Conservation (phyloP, 2,329 filamentous ascomycete genomes). For the Penicillium sp. region DNA sequence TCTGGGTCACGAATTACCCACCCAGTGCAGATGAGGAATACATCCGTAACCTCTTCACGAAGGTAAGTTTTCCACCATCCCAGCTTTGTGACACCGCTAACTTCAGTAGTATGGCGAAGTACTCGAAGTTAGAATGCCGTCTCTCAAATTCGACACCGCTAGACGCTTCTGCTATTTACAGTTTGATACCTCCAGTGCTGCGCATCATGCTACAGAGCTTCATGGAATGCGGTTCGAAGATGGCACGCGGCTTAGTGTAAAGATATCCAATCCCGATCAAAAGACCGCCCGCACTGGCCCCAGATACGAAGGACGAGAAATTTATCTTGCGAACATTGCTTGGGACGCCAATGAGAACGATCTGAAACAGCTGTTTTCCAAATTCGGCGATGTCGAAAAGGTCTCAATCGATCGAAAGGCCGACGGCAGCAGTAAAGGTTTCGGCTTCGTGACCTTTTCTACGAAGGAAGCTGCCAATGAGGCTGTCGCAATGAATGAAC, state of each 20-base stretch:
- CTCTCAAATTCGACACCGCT: slow-evolving; percentile 81
- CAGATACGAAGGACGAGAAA: slow-evolving; percentile 80
- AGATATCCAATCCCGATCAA: slow-evolving; percentile 77
- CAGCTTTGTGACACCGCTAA: slow-evolving; percentile 13
- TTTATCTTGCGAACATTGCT: slow-evolving; percentile 73
- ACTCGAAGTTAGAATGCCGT: slow-evolving; percentile 83
- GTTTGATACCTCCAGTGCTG: slow-evolving; percentile 69
- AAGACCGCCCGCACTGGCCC: slow-evolving; percentile 79
- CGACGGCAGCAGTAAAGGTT: slow-evolving; percentile 70
- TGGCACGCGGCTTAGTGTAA: slow-evolving; percentile 67
- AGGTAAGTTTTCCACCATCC: slow-evolving; percentile 37
- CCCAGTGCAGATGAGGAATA: slow-evolving; percentile 50
- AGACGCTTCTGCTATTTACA: slow-evolving; percentile 95
- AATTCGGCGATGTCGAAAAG: slow-evolving; percentile 72
- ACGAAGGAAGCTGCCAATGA: slow-evolving; percentile 66
- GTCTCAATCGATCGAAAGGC: slow-evolving; percentile 69
- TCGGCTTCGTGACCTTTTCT: slow-evolving; percentile 75
- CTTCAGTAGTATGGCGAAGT: slow-evolving; percentile 68
- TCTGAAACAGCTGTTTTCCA: slow-evolving; percentile 67
- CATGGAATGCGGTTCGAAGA: slow-evolving; percentile 69
- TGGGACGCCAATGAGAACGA: slow-evolving; percentile 64
- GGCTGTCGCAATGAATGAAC: slow-evolving; percentile 67
- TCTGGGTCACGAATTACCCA: slow-evolving; percentile 91
- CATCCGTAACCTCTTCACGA: slow-evolving; percentile 57
- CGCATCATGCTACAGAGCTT: slow-evolving; percentile 68